phyloP scores from a whole-genome alignment of 176 grass and related monocot genomes.

The Echinochloa phyllopogon region DNA sequence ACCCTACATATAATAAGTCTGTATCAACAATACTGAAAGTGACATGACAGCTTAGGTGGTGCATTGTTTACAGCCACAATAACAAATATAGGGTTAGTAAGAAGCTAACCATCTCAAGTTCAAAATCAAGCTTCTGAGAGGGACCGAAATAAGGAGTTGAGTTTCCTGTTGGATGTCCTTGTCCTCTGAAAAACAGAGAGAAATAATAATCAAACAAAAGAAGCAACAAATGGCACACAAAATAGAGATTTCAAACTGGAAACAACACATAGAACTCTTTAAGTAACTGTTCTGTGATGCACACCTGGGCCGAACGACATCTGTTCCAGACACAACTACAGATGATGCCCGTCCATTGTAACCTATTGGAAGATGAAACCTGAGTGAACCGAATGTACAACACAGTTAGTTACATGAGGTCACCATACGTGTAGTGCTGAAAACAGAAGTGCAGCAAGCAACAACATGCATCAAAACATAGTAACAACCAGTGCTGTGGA shows the following conservation, averaged over 20 bases:
- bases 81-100: slow-evolving; percentile 21
- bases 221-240: neutral
- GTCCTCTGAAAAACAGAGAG: slow-evolving; percentile 66
- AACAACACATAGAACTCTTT: neutral
- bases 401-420: slow-evolving; percentile 13
- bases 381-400: slow-evolving; percentile 39
- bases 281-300: slow-evolving; percentile 18
- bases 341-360: slow-evolving; percentile 95
- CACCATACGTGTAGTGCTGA: neutral
- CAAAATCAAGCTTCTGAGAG: slow-evolving; percentile 95
- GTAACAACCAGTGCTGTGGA: neutral
- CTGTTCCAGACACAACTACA: slow-evolving; percentile 86
- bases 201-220: slow-evolving; percentile 1
- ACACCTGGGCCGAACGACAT: slow-evolving; percentile 92
- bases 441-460: slow-evolving; percentile 17
- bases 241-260: slow-evolving; percentile 19
- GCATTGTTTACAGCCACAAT: neutral
- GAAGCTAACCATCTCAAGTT: slow-evolving; percentile 97
- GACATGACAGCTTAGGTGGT: neutral
- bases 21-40: slow-evolving; percentile 11
- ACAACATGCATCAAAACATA: slow-evolving; percentile 35
- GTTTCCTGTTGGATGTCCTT: slow-evolving; percentile 71
- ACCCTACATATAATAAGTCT: slow-evolving; percentile 12
- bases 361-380: slow-evolving; percentile 90
- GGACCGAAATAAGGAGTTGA: slow-evolving; percentile 82